Percentiles rank a stretch among this genome's conserved stretches.
Evolutionary conservation across 2,329 filamentous ascomycete species (phyloP).

Genomic region (Chaetothyriales sp.): DNA sequence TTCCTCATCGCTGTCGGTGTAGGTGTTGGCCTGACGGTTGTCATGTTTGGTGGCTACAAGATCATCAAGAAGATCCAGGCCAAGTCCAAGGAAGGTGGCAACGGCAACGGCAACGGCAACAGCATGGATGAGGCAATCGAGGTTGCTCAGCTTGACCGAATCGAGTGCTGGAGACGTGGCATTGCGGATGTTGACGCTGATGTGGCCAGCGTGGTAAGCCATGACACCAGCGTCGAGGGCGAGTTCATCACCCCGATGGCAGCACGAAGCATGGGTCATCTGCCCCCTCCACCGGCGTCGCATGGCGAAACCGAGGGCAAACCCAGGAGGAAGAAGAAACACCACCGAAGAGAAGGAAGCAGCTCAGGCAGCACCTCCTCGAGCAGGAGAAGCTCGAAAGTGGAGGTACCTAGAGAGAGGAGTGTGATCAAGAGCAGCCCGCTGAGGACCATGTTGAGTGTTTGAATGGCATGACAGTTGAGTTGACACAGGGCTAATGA

Average conservation of each 20-base stretch:
- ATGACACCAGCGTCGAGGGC: conserved; percentile 47
- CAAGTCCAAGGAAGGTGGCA: conserved; percentile 20
- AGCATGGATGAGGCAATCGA: conserved; percentile 42
- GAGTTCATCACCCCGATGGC: conserved; percentile 50
- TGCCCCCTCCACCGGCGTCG: conserved; percentile 14
- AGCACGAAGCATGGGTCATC: conserved; percentile 31
- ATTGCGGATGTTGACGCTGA: conserved; percentile 40
- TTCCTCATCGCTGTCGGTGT: conserved; percentile 87
- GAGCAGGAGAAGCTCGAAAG: conserved; percentile 7
- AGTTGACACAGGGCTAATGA: neutral
- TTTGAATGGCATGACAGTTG: neutral
- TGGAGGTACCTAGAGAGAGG: conserved; percentile 8
- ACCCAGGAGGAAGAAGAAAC: conserved; percentile 18
- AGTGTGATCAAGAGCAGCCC: conserved; percentile 20
- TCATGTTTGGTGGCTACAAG: conserved; percentile 93
- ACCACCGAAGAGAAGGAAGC: conserved; percentile 8
- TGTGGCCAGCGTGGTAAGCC: conserved; percentile 23
- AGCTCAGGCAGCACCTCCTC: conserved; percentile 5
- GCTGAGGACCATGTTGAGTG: conserved; percentile 12
- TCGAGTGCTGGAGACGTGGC: conserved; percentile 49
- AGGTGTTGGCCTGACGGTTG: conserved; percentile 80
- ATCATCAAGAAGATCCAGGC: conserved; percentile 72
- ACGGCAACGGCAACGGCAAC: conserved; percentile 13
- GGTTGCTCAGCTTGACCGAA: conserved; percentile 32
- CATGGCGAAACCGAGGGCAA: conserved; percentile 9